Evolutionary conservation across 768 basidiomycete species (phyloP), one percentile per base, ranked within the genome.

Genomic region (Mycena latifolia): DNA sequence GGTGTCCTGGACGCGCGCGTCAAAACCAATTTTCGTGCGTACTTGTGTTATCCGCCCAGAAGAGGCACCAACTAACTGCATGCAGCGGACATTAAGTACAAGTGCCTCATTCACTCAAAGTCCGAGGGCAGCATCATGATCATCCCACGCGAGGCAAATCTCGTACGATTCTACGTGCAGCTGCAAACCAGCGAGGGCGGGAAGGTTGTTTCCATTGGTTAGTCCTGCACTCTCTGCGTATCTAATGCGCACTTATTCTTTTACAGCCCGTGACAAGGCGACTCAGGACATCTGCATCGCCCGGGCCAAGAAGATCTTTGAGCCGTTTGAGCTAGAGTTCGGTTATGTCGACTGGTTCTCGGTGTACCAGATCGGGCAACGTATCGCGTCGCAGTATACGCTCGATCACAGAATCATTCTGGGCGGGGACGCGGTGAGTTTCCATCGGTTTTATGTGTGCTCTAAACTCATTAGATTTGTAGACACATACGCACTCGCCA

Each of bases 141-240:
- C 43, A 86, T 88, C 52, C 87, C 87, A 3, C 81, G 87, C 33
- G 82, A 85, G 58, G 77, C 78, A 7, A 80, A 82, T 66, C 79
- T 79, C 39, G 80, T 87, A 31, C 82, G 87, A 35, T 71, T 88
- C 4, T 88, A 88, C 69, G 78, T 85, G 50, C 86, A 88, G 68
- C 74, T 88, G 58, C 66, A 70, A 31, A 66, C 39, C 5, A 60
- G 52, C 11, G 61, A 70, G 12, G 61, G 48, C 48, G 69, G 58
- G 5, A 60, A 70, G 27, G 56, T 70, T 17, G 61, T 66, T 22
- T 70, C 69, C 14, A 66, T 70, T 22, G 60, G 59, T 61, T n/a
- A 28, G 48, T 3, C 7, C 14, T 28, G 2, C 24, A 24, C 24
- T 43, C 18, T 51, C 24, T 41, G 29, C 24, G 31, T 24, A 18